phyloP scores from a whole-genome alignment of 192 early-diverging fungal genomes.

The Coemansia sp. region DNA sequence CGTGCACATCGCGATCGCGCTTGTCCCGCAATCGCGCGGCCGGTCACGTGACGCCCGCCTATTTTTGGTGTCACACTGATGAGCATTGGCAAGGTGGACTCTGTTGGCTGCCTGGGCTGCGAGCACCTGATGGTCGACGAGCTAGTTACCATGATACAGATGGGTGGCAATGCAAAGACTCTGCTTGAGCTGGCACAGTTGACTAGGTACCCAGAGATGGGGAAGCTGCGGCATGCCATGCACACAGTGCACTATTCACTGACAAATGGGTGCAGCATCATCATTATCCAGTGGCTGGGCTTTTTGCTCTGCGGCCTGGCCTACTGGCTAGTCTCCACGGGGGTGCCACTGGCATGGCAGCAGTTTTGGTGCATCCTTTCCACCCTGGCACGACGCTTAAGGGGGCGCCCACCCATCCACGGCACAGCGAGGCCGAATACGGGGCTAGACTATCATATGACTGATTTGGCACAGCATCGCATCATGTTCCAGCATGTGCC shows the following conservation, averaged over 20 bases:
- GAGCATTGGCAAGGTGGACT: conserved; percentile 7
- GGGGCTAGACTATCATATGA: conserved; percentile 14
- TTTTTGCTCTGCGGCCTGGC: neutral
- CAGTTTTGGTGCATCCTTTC: neutral
- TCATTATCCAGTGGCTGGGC: conserved; percentile 24
- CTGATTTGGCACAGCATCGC: conserved; percentile 24
- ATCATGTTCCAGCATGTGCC: conserved; percentile 12
- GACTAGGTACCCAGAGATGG: conserved; percentile 19
- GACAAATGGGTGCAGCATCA: conserved; percentile 11
- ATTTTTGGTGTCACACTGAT: too few species aligned
- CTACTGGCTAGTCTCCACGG: neutral
- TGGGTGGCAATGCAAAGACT: neutral
- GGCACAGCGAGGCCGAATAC: neutral
- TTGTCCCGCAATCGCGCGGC: too few species aligned
- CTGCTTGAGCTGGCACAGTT: conserved; percentile 17
- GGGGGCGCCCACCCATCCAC: neutral
- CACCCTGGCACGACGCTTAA: neutral
- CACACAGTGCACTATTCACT: conserved; percentile 15
- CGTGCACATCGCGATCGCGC: too few species aligned
- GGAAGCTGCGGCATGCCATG: neutral
- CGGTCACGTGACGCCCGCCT: too few species aligned
- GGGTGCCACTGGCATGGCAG: neutral
- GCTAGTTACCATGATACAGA: conserved; percentile 11
- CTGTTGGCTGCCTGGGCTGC: conserved; percentile 8
- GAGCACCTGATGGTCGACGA: conserved; percentile 11